Evolutionary conservation across 371 early-diverging fungal species (phyloP), one percentile per base, ranked within the genome.

Genomic region (Zopfochytrium polystomum): DNA sequence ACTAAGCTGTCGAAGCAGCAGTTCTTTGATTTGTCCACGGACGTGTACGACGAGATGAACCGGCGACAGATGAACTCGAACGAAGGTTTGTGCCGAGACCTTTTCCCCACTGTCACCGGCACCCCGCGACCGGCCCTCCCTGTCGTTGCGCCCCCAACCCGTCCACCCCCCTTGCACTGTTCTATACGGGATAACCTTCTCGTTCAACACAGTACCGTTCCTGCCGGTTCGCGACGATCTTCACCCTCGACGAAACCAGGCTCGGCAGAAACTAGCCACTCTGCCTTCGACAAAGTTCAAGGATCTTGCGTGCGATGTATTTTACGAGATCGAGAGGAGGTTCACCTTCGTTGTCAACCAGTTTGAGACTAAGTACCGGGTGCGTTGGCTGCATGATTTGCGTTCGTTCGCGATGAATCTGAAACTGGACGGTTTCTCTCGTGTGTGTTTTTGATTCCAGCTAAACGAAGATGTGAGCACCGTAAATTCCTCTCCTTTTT

Each of bases 161-260:
- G 11, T 11, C 42, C 22, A 47, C 11, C 22, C 48, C 9, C 22
- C 7, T 9, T 23, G 23, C 23, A 9, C 48, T 23, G 23, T 47
- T 23, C 48, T 47, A 29, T 30, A 44, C 18, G 20, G 18, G 61
- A 0, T 34, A 32, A 26, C 23, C n/a, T 20, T n/a, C 57, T 54
- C 33, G 29, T 30, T 29, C n/a, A n/a, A 6, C 31, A 25, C 44
- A 93, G 93, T 87, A 18, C 93, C 96, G 1, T 95, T 90, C 76
- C 77, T 95, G 52, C 82, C 89, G 5, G 82, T 90, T 27, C 77
- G 87, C 22, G 85, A 86, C 62, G 89, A 90, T 31, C 95, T 88
- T 71, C 95, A 95, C 68, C 93, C 91, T 11, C 93, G 94, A 74
- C 85, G 96, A 47, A 97, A 97, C 77, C 96, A 96, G 69, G 97